phyloP scores from a whole-genome alignment of 2,329 filamentous ascomycete genomes.

The Verticillium longisporum region DNA sequence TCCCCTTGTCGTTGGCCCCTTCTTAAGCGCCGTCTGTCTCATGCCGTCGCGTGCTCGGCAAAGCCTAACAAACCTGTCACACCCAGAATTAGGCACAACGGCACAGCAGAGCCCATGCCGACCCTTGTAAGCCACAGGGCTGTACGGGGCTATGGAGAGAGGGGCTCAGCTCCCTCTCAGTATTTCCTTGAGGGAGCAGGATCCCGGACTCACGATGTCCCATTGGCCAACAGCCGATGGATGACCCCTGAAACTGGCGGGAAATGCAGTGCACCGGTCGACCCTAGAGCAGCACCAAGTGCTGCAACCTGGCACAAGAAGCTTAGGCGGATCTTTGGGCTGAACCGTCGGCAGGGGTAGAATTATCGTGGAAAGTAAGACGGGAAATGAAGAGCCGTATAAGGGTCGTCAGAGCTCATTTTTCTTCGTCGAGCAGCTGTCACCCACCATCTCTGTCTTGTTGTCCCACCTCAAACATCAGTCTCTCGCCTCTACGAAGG shows the following conservation, averaged over 20 bases:
- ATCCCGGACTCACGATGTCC: background rate
- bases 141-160: background rate
- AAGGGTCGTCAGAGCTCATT: background rate
- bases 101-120: background rate
- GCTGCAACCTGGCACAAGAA: background rate
- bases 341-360: background rate
- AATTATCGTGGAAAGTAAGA: background rate
- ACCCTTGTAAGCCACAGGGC: background rate
- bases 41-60: no score
- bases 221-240: background rate
- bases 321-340: background rate
- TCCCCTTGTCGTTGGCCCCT: no score
- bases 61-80: no score
- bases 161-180: background rate
- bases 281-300: background rate
- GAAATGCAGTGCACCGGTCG: background rate
- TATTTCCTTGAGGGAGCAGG: background rate
- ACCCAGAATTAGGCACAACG: background rate
- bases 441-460: background rate
- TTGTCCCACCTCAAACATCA: background rate
- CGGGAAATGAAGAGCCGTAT: background rate
- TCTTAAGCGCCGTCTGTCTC: no score
- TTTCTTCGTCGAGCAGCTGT: background rate
- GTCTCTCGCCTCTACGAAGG: background rate
- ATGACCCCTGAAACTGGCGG: background rate